These are phyloP conservation scores for Rhizophora apiculata DNA, from an alignment of 345 rosid species.

Conservation along the genomic window DNA sequence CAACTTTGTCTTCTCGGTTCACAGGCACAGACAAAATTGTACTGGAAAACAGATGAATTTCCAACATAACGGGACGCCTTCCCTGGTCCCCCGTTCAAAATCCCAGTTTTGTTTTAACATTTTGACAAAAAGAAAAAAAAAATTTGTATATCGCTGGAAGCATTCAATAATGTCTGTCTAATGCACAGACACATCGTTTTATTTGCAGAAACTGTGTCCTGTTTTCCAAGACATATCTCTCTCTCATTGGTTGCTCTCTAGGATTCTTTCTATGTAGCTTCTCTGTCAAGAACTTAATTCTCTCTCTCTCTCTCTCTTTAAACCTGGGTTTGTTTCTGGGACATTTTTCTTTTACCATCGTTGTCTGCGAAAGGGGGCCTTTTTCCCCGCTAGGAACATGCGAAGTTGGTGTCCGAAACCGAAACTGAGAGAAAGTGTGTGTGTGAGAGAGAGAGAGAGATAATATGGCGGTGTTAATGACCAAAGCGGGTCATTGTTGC, in stretches of 20 bases:
- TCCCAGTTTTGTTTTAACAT: constrained; percentile 5
- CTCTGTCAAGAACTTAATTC: constrained; percentile 4
- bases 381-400: constrained; percentile 39
- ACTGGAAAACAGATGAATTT: constrained; percentile 15
- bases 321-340: constrained; percentile 7
- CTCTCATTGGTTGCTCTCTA: constrained; percentile 10
- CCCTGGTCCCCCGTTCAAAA: constrained; percentile 21
- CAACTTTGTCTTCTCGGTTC: not conserved
- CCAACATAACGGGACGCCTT: constrained; percentile 15
- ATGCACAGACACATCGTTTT: constrained; percentile 40
- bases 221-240: constrained; percentile 18
- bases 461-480: constrained; percentile 34
- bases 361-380: constrained; percentile 45
- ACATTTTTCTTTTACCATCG: constrained; percentile 16
- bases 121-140: not conserved
- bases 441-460: constrained; percentile 20
- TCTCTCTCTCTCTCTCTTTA: not conserved
- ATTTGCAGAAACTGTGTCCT: constrained; percentile 43
- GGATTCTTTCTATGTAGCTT: constrained; percentile 26
- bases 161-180: not conserved
- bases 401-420: constrained; percentile 46
- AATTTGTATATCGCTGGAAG: not conserved
- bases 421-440: too few species aligned
- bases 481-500: constrained; percentile 37
- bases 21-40: not conserved